Evolutionary conservation across 176 grass and related monocot genomes (phyloP).

Genomic region (Oryza australiensis): DNA sequence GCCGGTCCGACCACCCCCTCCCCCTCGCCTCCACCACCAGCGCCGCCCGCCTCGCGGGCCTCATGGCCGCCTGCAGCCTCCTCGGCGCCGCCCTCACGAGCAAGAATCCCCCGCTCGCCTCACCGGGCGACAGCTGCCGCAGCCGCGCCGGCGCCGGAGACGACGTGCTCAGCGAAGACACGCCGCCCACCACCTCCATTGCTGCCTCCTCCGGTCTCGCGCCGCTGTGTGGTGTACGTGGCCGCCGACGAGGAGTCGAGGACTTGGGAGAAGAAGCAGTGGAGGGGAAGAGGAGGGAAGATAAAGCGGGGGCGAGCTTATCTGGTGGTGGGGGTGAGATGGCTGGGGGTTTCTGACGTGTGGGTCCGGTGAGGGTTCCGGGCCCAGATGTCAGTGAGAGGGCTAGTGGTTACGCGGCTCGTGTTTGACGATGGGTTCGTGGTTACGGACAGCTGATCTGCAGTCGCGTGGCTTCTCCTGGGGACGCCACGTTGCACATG

Average conservation of each 20-base stretch:
- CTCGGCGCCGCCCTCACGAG: slow-evolving; percentile 17
- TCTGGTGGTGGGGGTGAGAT: slow-evolving; percentile 27
- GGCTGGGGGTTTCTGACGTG: background rate
- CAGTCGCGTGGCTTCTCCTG: background rate
- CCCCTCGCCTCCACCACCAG: slow-evolving; percentile 69
- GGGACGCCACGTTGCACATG: background rate
- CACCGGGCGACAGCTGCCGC: background rate
- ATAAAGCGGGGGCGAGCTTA: slow-evolving; percentile 30
- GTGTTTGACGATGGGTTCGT: background rate
- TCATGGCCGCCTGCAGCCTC: slow-evolving; percentile 30
- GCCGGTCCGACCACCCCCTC: slow-evolving; percentile 56
- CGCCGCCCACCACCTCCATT: slow-evolving; percentile 66
- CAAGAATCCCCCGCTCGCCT: background rate
- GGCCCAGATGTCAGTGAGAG: background rate
- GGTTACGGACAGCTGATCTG: background rate
- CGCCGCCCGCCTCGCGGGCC: slow-evolving; percentile 37
- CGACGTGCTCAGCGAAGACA: slow-evolving; percentile 35
- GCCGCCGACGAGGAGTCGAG: slow-evolving; percentile 1
- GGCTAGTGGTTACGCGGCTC: background rate
- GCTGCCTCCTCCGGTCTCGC: background rate
- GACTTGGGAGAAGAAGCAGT: slow-evolving; percentile 23
- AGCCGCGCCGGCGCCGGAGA: slow-evolving; percentile 25
- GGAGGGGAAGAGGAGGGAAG: slow-evolving; percentile 18
- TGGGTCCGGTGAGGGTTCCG: background rate
- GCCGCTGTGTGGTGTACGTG: background rate